Conservation (phyloP, 768 basidiomycete species). For the Pisolithus microcarpus region DNA sequence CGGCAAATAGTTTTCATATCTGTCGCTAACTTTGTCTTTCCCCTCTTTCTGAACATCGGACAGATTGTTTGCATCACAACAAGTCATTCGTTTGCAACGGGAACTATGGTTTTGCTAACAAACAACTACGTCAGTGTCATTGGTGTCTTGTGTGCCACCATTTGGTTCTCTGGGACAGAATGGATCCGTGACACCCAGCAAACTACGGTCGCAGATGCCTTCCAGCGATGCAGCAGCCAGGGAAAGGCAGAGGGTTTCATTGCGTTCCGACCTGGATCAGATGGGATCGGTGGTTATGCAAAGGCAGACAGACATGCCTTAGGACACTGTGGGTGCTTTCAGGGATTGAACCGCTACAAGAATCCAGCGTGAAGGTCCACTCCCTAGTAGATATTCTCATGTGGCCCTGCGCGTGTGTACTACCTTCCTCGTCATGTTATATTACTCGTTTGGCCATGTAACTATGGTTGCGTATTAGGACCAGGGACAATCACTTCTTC, state of each 20-base stretch:
- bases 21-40: constrained; percentile 32
- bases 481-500: no score
- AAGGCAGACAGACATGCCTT: no score
- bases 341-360: no score
- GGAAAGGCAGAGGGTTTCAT: not conserved
- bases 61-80: constrained; percentile 23
- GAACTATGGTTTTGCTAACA: constrained; percentile 8
- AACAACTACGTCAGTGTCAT: constrained; percentile 27
- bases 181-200: not conserved
- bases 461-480: no score
- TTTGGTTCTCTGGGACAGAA: constrained; percentile 18
- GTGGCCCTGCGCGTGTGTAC: no score
- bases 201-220: not conserved
- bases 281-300: no score
- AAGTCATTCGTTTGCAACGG: not conserved
- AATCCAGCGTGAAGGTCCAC: no score
- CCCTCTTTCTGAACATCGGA: constrained; percentile 27
- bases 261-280: no score
- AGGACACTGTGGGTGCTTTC: no score
- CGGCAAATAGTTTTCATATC: constrained; percentile 30
- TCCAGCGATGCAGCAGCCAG: not conserved
- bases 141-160: constrained; percentile 31
- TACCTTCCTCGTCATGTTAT: no score
- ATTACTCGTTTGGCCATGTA: no score
- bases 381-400: no score